phyloP scores from a whole-genome alignment of 345 rosid genomes.

The Zanthoxylum bungeanum region DNA sequence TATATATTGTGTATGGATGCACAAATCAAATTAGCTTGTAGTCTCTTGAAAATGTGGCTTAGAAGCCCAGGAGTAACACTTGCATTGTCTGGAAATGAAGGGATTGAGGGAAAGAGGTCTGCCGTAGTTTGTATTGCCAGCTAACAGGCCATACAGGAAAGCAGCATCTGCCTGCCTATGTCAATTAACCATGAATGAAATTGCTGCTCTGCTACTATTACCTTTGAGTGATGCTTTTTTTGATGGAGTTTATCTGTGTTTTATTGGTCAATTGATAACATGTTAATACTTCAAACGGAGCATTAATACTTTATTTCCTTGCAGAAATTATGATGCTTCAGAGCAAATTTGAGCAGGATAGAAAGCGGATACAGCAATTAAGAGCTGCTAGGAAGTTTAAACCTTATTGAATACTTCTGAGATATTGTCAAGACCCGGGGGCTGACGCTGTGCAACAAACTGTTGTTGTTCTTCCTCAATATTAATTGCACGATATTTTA shows the following conservation, averaged over 20 bases:
- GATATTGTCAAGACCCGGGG: background rate
- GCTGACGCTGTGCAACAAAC: no score
- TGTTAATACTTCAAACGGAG: background rate
- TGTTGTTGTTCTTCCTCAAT: background rate
- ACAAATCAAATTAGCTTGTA: background rate
- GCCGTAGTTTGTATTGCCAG: background rate
- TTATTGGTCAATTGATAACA: background rate
- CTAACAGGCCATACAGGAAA: background rate
- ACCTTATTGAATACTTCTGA: slow-evolving; percentile 50
- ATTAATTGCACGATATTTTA: background rate
- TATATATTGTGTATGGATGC: no score
- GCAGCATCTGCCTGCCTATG: background rate
- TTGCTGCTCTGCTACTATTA: background rate
- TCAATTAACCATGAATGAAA: background rate
- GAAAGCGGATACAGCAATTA: slow-evolving; percentile 79
- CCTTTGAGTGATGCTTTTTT: background rate
- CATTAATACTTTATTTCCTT: background rate
- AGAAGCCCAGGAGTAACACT: no score
- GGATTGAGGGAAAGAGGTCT: background rate
- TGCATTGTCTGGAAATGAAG: no score
- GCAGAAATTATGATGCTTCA: slow-evolving; percentile 56
- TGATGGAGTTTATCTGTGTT: background rate
- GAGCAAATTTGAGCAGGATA: slow-evolving; percentile 49
- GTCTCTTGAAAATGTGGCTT: background rate
- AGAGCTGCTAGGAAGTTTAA: slow-evolving; percentile 88